These are phyloP conservation scores for Pichia sporocuriosa DNA, from an alignment of 805 yeast species.

Conservation along the genomic window DNA sequence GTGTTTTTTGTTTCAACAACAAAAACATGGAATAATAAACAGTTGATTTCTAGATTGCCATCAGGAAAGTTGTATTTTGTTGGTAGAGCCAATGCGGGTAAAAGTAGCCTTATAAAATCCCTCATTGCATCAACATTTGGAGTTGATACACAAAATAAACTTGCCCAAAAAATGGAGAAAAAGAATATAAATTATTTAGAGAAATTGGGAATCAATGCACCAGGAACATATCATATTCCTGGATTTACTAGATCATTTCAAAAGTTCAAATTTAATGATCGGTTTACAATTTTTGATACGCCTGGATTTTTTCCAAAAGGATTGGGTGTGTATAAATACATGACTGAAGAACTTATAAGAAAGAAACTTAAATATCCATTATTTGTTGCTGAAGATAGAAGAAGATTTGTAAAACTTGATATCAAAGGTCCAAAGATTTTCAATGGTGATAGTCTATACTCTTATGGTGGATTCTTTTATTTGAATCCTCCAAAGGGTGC, in stretches of 20 bases:
- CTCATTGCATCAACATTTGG: conserved; percentile 22
- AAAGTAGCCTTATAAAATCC: conserved; percentile 51
- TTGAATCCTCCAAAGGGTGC: conserved; percentile 47
- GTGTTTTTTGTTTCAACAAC: conserved; percentile 47
- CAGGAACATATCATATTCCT: conserved; percentile 50
- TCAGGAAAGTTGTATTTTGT: conserved; percentile 40
- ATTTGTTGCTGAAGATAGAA: conserved; percentile 3
- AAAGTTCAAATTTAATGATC: conserved; percentile 23
- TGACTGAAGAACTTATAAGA: conserved; percentile 15
- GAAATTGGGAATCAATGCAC: conserved; percentile 22
- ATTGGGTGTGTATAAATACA: conserved; percentile 27
- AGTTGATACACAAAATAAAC: conserved; percentile 11
- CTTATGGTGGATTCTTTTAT: conserved; percentile 58
- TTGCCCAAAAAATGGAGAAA: conserved; percentile 20
- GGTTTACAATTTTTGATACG: conserved; percentile 33
- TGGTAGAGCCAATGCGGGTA: conserved; percentile 68
- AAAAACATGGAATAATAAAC: conserved; percentile 44
- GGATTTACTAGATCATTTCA: conserved; percentile 60
- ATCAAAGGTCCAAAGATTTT: conserved; percentile 16
- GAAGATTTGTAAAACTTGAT: conserved; percentile 5
- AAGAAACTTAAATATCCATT: conserved; percentile 9
- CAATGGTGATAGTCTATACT: conserved; percentile 23
- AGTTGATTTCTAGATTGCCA: conserved; percentile 34
- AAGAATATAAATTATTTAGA: conserved; percentile 18
- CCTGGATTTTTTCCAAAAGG: conserved; percentile 37